A percentile compares a stretch with the other conserved stretches of the same genome.
phyloP scores from a whole-genome alignment of 2,329 filamentous ascomycete species.

The Curvularia hawaiiensis region DNA sequence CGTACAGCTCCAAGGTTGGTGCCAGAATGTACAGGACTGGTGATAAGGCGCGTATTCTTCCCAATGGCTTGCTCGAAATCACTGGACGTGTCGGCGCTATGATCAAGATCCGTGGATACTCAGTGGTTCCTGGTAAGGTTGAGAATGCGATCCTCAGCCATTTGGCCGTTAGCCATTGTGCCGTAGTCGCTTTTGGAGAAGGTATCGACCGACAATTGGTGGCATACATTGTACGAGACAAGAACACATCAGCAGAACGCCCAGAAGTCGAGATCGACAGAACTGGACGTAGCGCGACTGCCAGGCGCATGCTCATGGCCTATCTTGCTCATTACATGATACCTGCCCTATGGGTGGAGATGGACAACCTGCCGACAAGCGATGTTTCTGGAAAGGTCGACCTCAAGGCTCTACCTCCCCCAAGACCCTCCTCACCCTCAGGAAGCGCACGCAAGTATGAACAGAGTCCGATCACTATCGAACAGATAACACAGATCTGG shows the following conservation, averaged over 20 bases:
- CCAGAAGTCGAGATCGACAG: slow-evolving; percentile 70
- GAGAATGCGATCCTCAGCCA: slow-evolving; percentile 73
- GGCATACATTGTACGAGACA: slow-evolving; percentile 75
- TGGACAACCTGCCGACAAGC: slow-evolving; percentile 74
- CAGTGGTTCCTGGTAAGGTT: slow-evolving; percentile 76
- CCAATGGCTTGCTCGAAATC: slow-evolving; percentile 73
- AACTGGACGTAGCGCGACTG: slow-evolving; percentile 71
- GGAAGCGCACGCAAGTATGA: slow-evolving; percentile 55
- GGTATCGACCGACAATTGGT: slow-evolving; percentile 76
- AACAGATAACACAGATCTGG: slow-evolving; percentile 74
- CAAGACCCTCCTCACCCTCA: slow-evolving; percentile 55
- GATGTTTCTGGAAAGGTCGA: slow-evolving; percentile 81
- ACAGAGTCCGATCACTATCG: slow-evolving; percentile 68
- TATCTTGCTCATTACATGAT: slow-evolving; percentile 85
- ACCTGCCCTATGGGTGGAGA: slow-evolving; percentile 75
- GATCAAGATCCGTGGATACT: slow-evolving; percentile 82
- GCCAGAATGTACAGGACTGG: slow-evolving; percentile 77
- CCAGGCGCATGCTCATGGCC: slow-evolving; percentile 67
- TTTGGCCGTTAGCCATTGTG: slow-evolving; percentile 72
- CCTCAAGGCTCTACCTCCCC: slow-evolving; percentile 71
- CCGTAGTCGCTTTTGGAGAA: slow-evolving; percentile 75
- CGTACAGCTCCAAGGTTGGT: slow-evolving; percentile 63
- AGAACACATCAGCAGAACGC: slow-evolving; percentile 62
- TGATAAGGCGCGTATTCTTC: slow-evolving; percentile 70
- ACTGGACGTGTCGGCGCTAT: slow-evolving; percentile 77